A percentile compares a stretch with the other conserved stretches of the same genome.
These are phyloP conservation scores for Heterobasidion annosum DNA, from an alignment of 1,284 basidiomycete genomes.

Conservation along the genomic window DNA sequence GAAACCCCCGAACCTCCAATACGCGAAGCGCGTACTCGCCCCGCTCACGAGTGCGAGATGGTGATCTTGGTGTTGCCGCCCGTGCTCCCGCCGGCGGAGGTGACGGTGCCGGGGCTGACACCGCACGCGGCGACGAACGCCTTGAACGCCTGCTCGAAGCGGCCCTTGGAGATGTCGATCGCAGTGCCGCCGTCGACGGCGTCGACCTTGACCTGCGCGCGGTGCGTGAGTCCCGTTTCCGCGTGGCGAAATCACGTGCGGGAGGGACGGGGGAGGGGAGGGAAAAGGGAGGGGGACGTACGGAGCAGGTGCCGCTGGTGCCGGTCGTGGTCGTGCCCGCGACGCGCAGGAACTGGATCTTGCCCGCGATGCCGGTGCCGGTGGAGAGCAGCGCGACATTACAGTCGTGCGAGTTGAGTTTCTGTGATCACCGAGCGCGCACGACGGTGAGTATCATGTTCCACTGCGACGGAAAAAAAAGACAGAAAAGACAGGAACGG, in stretches of 20 bases:
- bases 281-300: neutral
- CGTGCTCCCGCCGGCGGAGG: neutral
- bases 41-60: neutral
- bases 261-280: neutral
- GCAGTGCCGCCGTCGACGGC: neutral
- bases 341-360: neutral
- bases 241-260: neutral
- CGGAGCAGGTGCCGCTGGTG: neutral
- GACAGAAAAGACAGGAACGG: neutral
- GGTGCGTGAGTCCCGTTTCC: neutral
- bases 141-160: neutral
- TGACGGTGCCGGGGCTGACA: neutral
- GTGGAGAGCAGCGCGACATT: neutral
- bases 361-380: neutral
- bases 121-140: neutral
- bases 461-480: no score
- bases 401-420: neutral
- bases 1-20: no score
- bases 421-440: neutral
- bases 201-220: neutral
- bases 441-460: no score
- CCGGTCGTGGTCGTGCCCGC: neutral
- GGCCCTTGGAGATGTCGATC: neutral
- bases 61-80: neutral
- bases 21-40: no score